Base-by-base conservation (phyloP, 1,284 basidiomycete species). In the Apiotrichum porosum region DNA sequence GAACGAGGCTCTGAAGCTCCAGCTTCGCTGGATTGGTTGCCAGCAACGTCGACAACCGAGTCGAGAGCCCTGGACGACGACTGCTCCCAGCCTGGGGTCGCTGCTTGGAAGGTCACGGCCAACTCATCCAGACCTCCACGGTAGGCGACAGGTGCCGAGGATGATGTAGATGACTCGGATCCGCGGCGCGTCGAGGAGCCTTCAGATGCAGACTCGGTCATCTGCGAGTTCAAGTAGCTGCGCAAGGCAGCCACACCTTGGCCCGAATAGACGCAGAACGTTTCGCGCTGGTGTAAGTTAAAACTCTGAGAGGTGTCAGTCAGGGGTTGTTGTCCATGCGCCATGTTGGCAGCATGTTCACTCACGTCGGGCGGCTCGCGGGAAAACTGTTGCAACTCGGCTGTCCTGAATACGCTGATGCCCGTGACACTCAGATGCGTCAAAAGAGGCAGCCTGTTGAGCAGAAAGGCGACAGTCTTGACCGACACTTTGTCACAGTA, bases 401-500 rank as follows among this genome's bases (percentile, higher is more conserved):
- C 77, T 56, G 86, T 80, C 41, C 85, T 82, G 76, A 99, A 98
- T 1, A 90, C 84, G 8, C 86, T 84, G 24, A 99, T 86, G n/a
- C 94, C 95, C 12, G 95, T 97, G 57, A 99, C 75, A 70, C 90
- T 95, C 38, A 98, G 78, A 73, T 99, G 95, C 4, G 90, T 97
- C 31, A 99, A 77, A 56, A 89, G 87, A 57, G 83, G 81, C 17
- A 98, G 79, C 61, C 86, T 83, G 68, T 89, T 85, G 40, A 98
- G 79, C 32, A 98, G 80, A 72, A 86, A 90, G 61, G 94, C 88
- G 42, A 98, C 83, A 13, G 92, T 92, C 69, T 85, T 81, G 54
- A 97, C 88, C 5, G 86, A 83, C 52, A 99, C 86, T 61, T 95
- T 89, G 65, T 97, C 90, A 73, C 95, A 99, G 70, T 97, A 98